These are phyloP conservation scores for Flaveria floridana DNA, from an alignment of 140 eudicot species.

Conservation along the genomic window DNA sequence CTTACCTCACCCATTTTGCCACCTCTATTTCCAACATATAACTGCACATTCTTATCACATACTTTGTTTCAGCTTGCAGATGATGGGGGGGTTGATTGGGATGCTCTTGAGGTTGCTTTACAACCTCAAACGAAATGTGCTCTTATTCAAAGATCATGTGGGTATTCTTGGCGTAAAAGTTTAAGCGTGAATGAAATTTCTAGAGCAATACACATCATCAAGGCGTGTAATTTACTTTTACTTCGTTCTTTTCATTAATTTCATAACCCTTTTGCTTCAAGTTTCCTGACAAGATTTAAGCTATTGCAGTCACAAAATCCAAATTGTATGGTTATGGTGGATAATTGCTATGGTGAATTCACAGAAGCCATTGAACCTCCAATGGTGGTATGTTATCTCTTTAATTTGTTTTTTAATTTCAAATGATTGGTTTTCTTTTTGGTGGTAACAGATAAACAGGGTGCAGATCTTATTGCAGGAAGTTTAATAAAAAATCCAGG, in stretches of 20 bases:
- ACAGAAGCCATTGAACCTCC: conserved; percentile 86
- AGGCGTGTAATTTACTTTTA: conserved; percentile 40
- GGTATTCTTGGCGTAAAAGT: conserved; percentile 96
- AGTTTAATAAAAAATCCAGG: conserved; percentile 95
- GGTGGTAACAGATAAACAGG: conserved; percentile 52
- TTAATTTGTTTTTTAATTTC: background rate
- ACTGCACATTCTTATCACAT: background rate
- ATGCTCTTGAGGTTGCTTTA: conserved; percentile 61
- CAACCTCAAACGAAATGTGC: conserved; percentile 88
- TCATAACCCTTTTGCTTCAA: background rate
- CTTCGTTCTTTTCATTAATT: conserved; percentile 6
- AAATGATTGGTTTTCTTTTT: background rate
- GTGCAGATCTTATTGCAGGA: conserved; percentile 97
- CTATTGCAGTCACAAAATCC: conserved; percentile 76
- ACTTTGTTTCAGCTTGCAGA: conserved; percentile 67
- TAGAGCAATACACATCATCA: conserved; percentile 78
- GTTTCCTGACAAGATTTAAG: conserved; percentile 17
- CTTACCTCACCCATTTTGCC: background rate
- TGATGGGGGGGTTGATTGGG: conserved; percentile 96
- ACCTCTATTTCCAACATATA: background rate
- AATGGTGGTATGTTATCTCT: conserved; percentile 71
- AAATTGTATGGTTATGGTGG: conserved; percentile 88
- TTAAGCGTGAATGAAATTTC: conserved; percentile 87
- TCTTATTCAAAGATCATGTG: conserved; percentile 95
- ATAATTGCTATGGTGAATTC: conserved; percentile 98